Conservation (phyloP, 345 rosid species). For the Populus euphratica region DNA sequence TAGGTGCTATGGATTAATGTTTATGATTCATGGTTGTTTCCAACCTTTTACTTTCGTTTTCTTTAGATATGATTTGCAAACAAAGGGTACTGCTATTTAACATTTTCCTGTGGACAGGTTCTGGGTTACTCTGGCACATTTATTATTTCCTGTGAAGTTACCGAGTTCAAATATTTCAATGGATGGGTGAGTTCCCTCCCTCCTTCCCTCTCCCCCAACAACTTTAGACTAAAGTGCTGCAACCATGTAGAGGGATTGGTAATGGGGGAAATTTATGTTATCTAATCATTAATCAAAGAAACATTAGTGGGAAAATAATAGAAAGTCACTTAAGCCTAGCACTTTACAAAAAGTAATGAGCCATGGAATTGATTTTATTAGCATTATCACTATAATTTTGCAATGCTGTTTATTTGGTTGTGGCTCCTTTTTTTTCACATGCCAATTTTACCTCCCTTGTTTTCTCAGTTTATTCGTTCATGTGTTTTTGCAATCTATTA, state of each 20-base stretch:
- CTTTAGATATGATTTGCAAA: background rate
- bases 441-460: background rate
- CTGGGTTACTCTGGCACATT: constrained; percentile 23
- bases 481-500: background rate
- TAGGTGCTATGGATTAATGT: background rate
- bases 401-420: background rate
- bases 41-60: background rate
- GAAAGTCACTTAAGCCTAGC: background rate
- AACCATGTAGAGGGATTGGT: background rate
- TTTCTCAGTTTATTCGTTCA: background rate
- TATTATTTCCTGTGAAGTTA: constrained; percentile 23
- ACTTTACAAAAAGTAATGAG: background rate
- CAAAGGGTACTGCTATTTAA: background rate
- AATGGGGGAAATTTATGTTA: background rate
- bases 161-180: constrained; percentile 16
- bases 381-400: background rate
- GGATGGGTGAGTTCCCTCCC: constrained; percentile 30
- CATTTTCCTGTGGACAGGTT: constrained; percentile 21
- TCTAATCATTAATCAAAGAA: background rate
- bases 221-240: background rate
- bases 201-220: background rate
- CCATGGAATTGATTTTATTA: background rate
- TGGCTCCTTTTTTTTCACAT: background rate
- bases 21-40: background rate
- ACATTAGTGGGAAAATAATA: no score